Percentiles rank a stretch among this genome's conserved stretches.
These are phyloP conservation scores for Pinus taeda DNA, from an alignment of 75 land plant genomes.

Conservation along the genomic window DNA sequence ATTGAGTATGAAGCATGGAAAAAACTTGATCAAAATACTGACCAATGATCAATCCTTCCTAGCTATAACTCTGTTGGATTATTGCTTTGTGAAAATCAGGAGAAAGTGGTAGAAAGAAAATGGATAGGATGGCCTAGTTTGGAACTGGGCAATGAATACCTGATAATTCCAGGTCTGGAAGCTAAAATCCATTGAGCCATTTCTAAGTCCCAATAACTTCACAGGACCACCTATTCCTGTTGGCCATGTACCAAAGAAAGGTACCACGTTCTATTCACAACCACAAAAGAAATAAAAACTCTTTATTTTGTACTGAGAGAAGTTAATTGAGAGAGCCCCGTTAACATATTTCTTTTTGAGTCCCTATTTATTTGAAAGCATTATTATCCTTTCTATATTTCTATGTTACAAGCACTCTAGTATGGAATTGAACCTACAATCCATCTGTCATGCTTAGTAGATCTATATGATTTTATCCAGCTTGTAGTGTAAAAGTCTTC, in stretches of 20 bases:
- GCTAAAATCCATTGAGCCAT: background rate
- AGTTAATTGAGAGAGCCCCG: too few relatives aligned
- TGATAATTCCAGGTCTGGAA: conserved; percentile 6
- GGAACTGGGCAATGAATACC: background rate
- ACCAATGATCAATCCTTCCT: too few relatives aligned
- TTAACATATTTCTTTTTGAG: background rate
- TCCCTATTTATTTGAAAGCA: background rate
- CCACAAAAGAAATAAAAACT: too few relatives aligned
- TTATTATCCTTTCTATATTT: background rate
- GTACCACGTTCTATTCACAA: background rate
- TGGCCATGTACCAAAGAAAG: conserved; percentile 4
- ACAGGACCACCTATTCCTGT: conserved; percentile 9
- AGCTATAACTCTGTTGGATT: too few relatives aligned
- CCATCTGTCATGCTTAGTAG: conserved; percentile 74
- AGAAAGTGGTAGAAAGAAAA: background rate
- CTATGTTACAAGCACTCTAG: background rate
- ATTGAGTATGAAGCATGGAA: too few relatives aligned
- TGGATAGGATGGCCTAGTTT: background rate
- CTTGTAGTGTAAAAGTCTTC: conserved; percentile 25
- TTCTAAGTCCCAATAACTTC: background rate
- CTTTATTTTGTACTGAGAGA: too few relatives aligned
- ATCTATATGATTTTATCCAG: conserved; percentile 44
- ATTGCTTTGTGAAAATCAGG: too few relatives aligned
- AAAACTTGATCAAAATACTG: too few relatives aligned
- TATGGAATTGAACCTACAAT: conserved; percentile 15